Conservation (phyloP, 2,329 filamentous ascomycete genomes). For the Colletotrichum sublineola region DNA sequence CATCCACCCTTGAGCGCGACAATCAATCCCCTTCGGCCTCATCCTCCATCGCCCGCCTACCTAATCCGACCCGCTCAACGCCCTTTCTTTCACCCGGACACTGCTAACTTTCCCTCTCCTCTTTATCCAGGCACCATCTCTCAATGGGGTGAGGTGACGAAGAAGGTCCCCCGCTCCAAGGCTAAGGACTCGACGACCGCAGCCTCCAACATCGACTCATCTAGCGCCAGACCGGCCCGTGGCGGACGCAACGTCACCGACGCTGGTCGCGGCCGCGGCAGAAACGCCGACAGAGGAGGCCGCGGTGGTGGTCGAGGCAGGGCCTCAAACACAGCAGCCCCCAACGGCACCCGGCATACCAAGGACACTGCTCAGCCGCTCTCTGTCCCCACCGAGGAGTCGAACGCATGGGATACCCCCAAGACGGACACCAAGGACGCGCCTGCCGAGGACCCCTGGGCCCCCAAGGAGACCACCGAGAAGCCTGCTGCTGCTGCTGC, state of each 20-base stretch:
- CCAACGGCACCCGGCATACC: conserved; percentile 71
- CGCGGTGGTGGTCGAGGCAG: conserved; percentile 73
- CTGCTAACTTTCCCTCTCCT: conserved; percentile 47
- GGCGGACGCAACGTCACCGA: conserved; percentile 74
- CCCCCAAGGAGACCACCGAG: conserved; percentile 56
- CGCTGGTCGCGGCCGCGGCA: conserved; percentile 69
- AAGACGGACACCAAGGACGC: conserved; percentile 54
- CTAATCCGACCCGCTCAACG: not conserved
- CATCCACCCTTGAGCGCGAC: conserved; percentile 28
- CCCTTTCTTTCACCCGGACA: not conserved
- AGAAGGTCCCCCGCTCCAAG: conserved; percentile 83
- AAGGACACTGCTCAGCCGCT: conserved; percentile 64
- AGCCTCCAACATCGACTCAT: conserved; percentile 62
- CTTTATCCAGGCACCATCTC: conserved; percentile 75
- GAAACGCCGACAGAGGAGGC: conserved; percentile 73
- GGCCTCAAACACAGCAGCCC: conserved; percentile 65
- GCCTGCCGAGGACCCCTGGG: conserved; percentile 54
- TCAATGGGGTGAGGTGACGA: conserved; percentile 87
- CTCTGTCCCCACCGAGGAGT: conserved; percentile 79
- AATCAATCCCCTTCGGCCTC: not conserved
- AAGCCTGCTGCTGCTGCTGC: conserved; percentile 52
- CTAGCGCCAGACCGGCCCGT: conserved; percentile 65
- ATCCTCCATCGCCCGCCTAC: not conserved
- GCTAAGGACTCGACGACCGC: conserved; percentile 72
- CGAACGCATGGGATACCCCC: conserved; percentile 68